Base-by-base conservation (phyloP, 1,139 yeast genomes). In the Hansenula sp. region DNA sequence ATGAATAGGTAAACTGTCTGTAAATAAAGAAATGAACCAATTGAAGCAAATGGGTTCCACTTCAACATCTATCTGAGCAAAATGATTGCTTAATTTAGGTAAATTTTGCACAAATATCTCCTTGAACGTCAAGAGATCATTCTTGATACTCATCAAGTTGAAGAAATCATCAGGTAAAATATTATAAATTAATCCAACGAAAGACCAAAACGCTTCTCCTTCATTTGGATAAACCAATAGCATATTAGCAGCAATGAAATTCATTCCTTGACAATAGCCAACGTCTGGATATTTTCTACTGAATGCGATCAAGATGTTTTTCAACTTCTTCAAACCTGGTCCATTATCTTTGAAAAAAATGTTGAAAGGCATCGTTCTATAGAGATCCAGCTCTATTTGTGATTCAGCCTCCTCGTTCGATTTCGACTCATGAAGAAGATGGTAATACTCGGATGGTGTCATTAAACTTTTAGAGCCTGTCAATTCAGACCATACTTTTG, bases 231-330 rank as follows among this genome's bases (percentile, higher is more conserved):
- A 70, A 2, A 75, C 71, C 27, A 79, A 54, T 13, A 79, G 57
- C 9, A 79, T 54, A 41, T 75, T 76, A 0, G 81, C 85, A 5
- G 76, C 75, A 25, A 79, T 74, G 52, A 78, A 74, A 53, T 79
- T 79, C 85, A 79, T 78, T 0, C 85, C 85, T 54, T 79, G 85
- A 44, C 79, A 76, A 53, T 79, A 79, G 0, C 85, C 84, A 36
- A 78, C 67, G 1, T 66, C 67, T 0, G 78, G 74, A 46, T 71
- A 70, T 49, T 74, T 70, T 8, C 72, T 65, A n/a, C 75, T 72
- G 54, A 74, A 79, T 0, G 84, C 83, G 39, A 74, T 69, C 37
- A 79, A 61, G 3, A 79, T 72, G 13, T 77, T 63, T 38, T 76
- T 67, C 32, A 79, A 58, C 46, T 74, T 75, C 40, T 62, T 66